Conservation (phyloP, 495 filamentous ascomycete genomes). For the Penicillium atrosanguineum region DNA sequence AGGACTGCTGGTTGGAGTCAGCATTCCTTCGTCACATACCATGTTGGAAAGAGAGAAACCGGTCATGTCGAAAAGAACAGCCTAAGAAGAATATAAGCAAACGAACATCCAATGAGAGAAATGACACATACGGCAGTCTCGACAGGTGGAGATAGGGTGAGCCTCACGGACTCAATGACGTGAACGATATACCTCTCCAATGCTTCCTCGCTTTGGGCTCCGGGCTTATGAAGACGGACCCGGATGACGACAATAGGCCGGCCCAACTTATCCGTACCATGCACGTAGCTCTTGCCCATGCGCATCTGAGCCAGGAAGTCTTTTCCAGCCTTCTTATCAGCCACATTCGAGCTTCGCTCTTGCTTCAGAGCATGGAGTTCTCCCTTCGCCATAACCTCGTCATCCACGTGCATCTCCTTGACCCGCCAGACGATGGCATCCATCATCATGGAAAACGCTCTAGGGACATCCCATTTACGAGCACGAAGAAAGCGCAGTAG, state of each 20-base stretch:
- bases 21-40: slow-evolving; percentile 47
- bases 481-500: slow-evolving; percentile 89
- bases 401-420: slow-evolving; percentile 76
- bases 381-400: slow-evolving; percentile 73
- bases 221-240: slow-evolving; percentile 73
- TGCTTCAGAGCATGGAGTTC: slow-evolving; percentile 64
- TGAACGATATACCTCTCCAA: slow-evolving; percentile 89
- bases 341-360: slow-evolving; percentile 50
- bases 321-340: slow-evolving; percentile 59
- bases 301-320: slow-evolving; percentile 82
- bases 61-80: slow-evolving; percentile 91
- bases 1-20: not conserved
- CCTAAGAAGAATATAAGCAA: slow-evolving; percentile 39
- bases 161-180: slow-evolving; percentile 82
- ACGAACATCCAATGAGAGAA: not conserved
- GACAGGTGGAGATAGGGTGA: slow-evolving; percentile 69
- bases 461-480: slow-evolving; percentile 90
- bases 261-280: slow-evolving; percentile 78
- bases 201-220: slow-evolving; percentile 79
- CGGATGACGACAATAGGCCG: slow-evolving; percentile 81
- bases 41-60: slow-evolving; percentile 90
- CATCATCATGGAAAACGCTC: slow-evolving; percentile 86
- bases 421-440: slow-evolving; percentile 85
- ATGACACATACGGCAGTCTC: slow-evolving; percentile 76
- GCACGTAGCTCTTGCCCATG: slow-evolving; percentile 88